phyloP scores from a whole-genome alignment of 495 filamentous ascomycete species.

The Podospora australis region DNA sequence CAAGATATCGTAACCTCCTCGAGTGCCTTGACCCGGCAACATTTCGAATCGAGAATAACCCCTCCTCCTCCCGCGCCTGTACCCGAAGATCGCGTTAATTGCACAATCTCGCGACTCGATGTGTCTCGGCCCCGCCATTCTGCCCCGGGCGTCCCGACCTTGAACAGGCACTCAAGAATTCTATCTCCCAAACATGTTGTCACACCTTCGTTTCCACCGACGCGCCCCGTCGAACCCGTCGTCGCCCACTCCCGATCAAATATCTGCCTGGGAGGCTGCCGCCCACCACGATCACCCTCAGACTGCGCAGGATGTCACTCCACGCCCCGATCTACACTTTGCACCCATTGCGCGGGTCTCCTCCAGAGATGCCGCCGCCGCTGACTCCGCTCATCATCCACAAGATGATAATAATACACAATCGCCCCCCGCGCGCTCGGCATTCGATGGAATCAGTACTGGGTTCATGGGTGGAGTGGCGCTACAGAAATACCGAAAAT shows the following conservation, averaged over 20 bases:
- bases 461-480: constrained; percentile 38
- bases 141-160: neutral
- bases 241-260: constrained; percentile 41
- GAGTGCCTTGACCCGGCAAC: no score
- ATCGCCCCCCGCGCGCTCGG: constrained; percentile 18
- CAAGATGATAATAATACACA: constrained; percentile 13
- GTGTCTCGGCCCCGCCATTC: neutral
- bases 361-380: constrained; percentile 25
- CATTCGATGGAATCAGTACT: constrained; percentile 20
- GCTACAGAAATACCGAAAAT: constrained; percentile 32
- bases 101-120: neutral
- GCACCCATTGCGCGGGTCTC: neutral
- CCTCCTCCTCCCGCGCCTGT: neutral
- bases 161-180: neutral
- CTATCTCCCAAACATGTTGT: constrained; percentile 36
- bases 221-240: constrained; percentile 47
- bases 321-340: constrained; percentile 32
- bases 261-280: constrained; percentile 29
- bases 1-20: no score
- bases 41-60: no score
- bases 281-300: constrained; percentile 32
- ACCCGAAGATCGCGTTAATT: constrained; percentile 1
- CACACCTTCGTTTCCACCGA: constrained; percentile 49
- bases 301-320: constrained; percentile 31
- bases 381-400: constrained; percentile 37